These are phyloP conservation scores for Besnoitia besnoiti DNA, from an alignment of 169 alveolate species.

Conservation along the genomic window DNA sequence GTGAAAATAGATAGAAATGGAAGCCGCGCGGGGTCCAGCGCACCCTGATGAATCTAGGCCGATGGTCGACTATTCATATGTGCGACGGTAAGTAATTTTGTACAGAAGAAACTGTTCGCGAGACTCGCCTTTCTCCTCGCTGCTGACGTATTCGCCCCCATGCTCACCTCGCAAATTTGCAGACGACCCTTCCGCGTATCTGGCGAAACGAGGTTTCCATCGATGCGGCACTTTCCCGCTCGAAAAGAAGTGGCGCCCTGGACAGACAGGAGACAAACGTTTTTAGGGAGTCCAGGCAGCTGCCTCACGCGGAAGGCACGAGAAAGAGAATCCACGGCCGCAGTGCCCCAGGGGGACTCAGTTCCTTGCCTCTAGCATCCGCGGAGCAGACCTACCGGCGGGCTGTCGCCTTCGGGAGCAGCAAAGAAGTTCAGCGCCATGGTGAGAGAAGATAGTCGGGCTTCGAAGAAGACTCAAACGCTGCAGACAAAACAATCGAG, in stretches of 20 bases:
- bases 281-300: not conserved
- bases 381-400: not conserved
- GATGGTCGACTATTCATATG: not conserved
- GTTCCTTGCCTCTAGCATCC: not conserved
- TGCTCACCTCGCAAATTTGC: constrained; percentile 61
- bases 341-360: not conserved
- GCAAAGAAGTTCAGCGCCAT: not conserved
- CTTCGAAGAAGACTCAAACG: not conserved
- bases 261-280: not conserved
- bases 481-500: not conserved
- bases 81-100: not conserved
- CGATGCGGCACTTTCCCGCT: constrained; percentile 74
- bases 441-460: not conserved
- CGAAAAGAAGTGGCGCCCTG: not conserved
- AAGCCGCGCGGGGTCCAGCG: no score
- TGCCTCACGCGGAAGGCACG: not conserved
- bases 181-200: constrained; percentile 72
- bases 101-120: no score
- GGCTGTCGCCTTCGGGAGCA: not conserved
- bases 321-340: not conserved
- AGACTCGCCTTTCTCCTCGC: no score
- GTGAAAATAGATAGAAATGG: no score
- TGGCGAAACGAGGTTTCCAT: constrained; percentile 70
- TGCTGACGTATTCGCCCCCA: no score
- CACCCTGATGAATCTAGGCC: no score